A percentile compares a stretch with the other conserved stretches of the same genome.
Evolutionary conservation across 257 asterid species (phyloP).

Genomic region (Solanum medicagineum): DNA sequence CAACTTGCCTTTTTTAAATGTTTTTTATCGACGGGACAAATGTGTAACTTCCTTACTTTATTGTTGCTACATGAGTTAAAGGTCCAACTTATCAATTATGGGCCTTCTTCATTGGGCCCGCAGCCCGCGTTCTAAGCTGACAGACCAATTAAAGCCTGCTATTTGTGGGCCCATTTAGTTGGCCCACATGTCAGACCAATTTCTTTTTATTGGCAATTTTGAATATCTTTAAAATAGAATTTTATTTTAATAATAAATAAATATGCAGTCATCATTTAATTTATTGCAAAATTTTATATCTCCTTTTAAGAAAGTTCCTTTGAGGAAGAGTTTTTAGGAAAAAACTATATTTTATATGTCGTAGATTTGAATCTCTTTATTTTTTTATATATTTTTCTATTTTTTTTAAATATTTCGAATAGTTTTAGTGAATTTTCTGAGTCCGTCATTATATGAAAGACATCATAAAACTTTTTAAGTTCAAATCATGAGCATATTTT

Average conservation of each 20-base stretch:
- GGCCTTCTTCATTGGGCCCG: background rate
- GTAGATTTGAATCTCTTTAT: background rate
- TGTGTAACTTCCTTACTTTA: background rate
- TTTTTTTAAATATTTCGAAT: background rate
- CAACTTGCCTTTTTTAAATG: no score
- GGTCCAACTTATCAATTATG: background rate
- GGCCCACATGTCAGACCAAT: background rate
- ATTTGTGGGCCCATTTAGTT: background rate
- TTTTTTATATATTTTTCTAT: background rate
- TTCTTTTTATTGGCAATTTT: background rate
- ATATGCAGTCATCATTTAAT: background rate
- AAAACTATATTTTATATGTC: background rate
- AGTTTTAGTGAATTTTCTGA: background rate
- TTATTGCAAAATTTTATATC: background rate
- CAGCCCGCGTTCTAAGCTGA: background rate
- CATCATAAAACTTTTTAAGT: background rate
- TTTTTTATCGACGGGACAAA: background rate
- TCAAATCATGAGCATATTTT: background rate
- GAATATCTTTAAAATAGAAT: background rate
- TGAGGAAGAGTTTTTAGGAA: background rate
- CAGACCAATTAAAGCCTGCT: background rate
- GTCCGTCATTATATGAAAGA: background rate
- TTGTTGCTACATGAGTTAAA: background rate
- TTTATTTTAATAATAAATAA: background rate
- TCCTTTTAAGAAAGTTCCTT: background rate